phyloP scores from a whole-genome alignment of 83 land plant genomes.

The Isoetes engelmannii region DNA sequence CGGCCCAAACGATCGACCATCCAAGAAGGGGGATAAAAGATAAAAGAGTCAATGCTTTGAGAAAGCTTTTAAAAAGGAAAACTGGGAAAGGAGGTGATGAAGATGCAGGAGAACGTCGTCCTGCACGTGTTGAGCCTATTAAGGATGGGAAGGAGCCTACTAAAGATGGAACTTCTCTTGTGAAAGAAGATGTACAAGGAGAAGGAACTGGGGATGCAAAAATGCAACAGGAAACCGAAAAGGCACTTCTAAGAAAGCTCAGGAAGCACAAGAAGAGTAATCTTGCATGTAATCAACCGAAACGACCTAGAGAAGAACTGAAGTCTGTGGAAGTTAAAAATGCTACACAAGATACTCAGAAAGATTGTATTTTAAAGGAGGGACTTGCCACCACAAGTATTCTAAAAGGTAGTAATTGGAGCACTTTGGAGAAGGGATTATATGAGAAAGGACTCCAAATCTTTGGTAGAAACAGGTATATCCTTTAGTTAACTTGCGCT shows the following conservation, averaged over 20 bases:
- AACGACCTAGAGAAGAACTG: constrained; percentile 10
- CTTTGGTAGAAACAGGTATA: constrained; percentile 93
- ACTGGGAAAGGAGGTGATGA: not conserved
- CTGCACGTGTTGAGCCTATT: not conserved
- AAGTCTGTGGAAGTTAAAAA: constrained; percentile 5
- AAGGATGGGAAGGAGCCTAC: not conserved
- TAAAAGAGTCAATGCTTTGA: not conserved
- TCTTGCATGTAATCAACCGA: not conserved
- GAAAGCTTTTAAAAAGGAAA: not conserved
- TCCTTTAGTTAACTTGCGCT: not conserved
- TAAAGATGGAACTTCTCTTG: not conserved
- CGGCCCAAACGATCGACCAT: not conserved
- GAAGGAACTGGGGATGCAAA: not conserved
- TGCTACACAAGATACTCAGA: not conserved
- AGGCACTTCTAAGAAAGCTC: constrained; percentile 1
- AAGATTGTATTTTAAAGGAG: too few species aligned
- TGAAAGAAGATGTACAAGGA: constrained; percentile 13
- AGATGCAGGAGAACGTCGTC: not conserved
- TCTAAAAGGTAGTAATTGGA: constrained; percentile 17
- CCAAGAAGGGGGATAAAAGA: constrained; percentile 7
- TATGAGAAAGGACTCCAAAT: constrained; percentile 92
- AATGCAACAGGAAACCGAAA: too few species aligned
- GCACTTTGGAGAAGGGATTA: constrained; percentile 65
- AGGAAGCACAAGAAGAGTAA: constrained; percentile 7
- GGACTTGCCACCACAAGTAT: too few species aligned